phyloP scores from a whole-genome alignment of 345 rosid species.

The Hibiscus tridactylites region DNA sequence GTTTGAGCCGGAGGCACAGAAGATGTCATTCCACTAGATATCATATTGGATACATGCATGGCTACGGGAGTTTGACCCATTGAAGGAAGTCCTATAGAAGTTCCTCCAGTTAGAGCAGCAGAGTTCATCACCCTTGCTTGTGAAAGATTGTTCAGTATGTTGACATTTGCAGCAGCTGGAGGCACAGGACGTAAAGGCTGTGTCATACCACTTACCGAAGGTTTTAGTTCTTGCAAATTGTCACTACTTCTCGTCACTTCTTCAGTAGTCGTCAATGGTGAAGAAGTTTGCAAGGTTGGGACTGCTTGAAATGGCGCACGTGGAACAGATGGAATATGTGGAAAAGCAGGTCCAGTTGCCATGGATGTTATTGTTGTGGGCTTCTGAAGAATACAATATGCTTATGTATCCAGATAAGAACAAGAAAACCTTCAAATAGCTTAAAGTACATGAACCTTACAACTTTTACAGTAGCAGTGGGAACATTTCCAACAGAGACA shows the following conservation, averaged over 20 bases:
- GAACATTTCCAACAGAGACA: conserved; percentile 61
- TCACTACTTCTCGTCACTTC: conserved; percentile 57
- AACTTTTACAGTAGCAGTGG: conserved; percentile 81
- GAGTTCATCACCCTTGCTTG: conserved; percentile 87
- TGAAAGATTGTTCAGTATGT: conserved; percentile 80
- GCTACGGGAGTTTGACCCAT: conserved; percentile 78
- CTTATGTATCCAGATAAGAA: conserved; percentile 10
- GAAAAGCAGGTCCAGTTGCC: conserved; percentile 54
- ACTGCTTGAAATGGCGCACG: conserved; percentile 73
- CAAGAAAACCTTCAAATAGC: conserved; percentile 8
- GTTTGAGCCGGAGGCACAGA: conserved; percentile 72
- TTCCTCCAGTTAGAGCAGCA: conserved; percentile 80
- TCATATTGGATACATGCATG: conserved; percentile 95
- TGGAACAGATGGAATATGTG: conserved; percentile 59
- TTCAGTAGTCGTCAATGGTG: conserved; percentile 69
- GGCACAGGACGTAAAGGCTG: conserved; percentile 62
- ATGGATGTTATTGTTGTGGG: conserved; percentile 54
- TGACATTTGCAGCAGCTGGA: conserved; percentile 65
- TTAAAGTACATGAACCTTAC: conserved; percentile 38
- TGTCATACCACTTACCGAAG: conserved; percentile 50
- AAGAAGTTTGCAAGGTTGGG: conserved; percentile 72
- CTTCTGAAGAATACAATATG: conserved; percentile 44
- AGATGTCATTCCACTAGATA: conserved; percentile 82
- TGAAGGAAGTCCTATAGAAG: conserved; percentile 65
- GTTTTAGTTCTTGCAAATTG: conserved; percentile 65